Percentiles rank a stretch among this genome's conserved stretches.
Evolutionary conservation across 139 green algal genomes (phyloP).

Genomic region (Eudorina sp.): DNA sequence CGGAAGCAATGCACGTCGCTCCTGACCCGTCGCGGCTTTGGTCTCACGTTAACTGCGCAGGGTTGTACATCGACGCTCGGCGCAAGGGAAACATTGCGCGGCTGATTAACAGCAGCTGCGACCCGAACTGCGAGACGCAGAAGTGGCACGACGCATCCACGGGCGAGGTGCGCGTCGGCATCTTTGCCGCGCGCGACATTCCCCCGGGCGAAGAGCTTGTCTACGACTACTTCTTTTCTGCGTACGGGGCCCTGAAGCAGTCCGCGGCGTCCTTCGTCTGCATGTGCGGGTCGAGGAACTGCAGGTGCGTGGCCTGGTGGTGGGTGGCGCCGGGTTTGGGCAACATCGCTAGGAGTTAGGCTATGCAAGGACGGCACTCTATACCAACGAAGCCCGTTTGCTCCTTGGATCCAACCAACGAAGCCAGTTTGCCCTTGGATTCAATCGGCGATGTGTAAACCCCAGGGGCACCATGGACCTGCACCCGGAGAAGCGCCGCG

Average conservation of each 20-base stretch:
- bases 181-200: constrained; percentile 85
- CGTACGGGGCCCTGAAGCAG: constrained; percentile 64
- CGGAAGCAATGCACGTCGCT: too few species aligned
- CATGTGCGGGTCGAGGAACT: constrained; percentile 76
- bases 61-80: constrained; percentile 88
- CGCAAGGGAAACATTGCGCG: constrained; percentile 83
- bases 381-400: too few species aligned
- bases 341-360: too few species aligned
- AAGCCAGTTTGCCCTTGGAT: too few species aligned
- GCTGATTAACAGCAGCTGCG: constrained; percentile 90
- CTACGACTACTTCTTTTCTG: constrained; percentile 92
- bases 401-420: too few species aligned
- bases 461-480: constrained; percentile 74
- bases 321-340: too few species aligned
- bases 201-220: constrained; percentile 82
- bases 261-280: constrained; percentile 65
- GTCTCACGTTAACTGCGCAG: not conserved
- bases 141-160: constrained; percentile 82
- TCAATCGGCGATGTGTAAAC: too few species aligned
- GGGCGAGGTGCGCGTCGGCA: constrained; percentile 75
- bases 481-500: constrained; percentile 66
- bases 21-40: not conserved
- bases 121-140: constrained; percentile 91
- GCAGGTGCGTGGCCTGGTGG: constrained; percentile 68
- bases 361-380: too few species aligned